phyloP scores from a whole-genome alignment of 805 yeast genomes.

The Ogataea chonburiensis region DNA sequence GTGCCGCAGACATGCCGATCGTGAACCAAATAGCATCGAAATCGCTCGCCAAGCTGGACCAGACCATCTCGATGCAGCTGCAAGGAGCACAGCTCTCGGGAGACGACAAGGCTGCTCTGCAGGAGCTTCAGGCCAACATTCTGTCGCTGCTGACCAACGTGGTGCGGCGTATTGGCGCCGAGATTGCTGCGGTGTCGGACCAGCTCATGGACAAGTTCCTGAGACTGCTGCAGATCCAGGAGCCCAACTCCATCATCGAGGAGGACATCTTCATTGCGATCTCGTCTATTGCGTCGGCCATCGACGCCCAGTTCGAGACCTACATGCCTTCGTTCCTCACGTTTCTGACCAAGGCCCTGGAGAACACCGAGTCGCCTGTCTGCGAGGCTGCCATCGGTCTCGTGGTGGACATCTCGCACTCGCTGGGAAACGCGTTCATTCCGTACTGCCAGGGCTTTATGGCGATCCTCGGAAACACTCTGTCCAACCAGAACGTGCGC shows the following conservation, averaged over 20 bases:
- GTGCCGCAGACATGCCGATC: slow-evolving; percentile 64
- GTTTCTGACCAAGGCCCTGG: slow-evolving; percentile 72
- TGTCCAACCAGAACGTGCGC: slow-evolving; percentile 65
- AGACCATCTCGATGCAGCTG: slow-evolving; percentile 62
- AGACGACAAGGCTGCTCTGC: slow-evolving; percentile 76
- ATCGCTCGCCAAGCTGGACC: slow-evolving; percentile 67
- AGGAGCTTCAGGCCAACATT: slow-evolving; percentile 83
- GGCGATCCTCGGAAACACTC: slow-evolving; percentile 73
- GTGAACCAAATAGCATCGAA: slow-evolving; percentile 75
- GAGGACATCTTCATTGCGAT: slow-evolving; percentile 93
- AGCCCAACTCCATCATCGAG: slow-evolving; percentile 69
- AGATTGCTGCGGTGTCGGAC: slow-evolving; percentile 71
- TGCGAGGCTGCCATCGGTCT: slow-evolving; percentile 91
- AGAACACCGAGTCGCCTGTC: slow-evolving; percentile 78
- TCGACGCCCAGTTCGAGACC: slow-evolving; percentile 66
- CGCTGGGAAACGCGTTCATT: slow-evolving; percentile 69
- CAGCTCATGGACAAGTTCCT: slow-evolving; percentile 80
- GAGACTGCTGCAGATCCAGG: slow-evolving; percentile 59
- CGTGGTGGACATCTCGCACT: slow-evolving; percentile 90
- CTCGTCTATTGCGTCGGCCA: slow-evolving; percentile 82
- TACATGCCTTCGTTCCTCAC: slow-evolving; percentile 86
- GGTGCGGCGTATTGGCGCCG: slow-evolving; percentile 73
- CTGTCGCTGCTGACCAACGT: slow-evolving; percentile 78
- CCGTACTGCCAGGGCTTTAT: slow-evolving; percentile 80
- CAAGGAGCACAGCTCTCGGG: slow-evolving; percentile 37